Conservation (phyloP, 177 flowering plant species). For the Telopea speciosissima region DNA sequence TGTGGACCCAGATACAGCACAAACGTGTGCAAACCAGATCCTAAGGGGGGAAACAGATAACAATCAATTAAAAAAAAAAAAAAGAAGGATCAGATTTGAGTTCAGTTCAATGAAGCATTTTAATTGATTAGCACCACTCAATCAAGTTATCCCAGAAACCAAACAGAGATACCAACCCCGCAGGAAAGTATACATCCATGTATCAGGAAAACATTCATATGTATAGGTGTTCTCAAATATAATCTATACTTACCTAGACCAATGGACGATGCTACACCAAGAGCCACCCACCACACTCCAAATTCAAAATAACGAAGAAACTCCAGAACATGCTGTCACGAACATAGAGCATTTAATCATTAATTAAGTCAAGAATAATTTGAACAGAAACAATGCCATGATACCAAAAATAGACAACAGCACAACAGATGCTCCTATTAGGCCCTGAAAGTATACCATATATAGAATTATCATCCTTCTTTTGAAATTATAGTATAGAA, state of each 20-base stretch:
- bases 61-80: not conserved
- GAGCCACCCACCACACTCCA: conserved; percentile 86
- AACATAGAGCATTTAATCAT: not conserved
- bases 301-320: conserved; percentile 47
- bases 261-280: conserved; percentile 96
- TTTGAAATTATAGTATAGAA: not conserved
- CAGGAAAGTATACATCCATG: not conserved
- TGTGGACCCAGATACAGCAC: conserved; percentile 97
- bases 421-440: not conserved
- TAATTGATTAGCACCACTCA: not conserved
- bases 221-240: not conserved
- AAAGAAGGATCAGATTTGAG: not conserved
- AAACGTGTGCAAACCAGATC: conserved; percentile 98
- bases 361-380: not conserved
- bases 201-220: no score
- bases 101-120: not conserved
- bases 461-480: not conserved
- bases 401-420: not conserved
- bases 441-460: not conserved
- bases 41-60: conserved; percentile 29
- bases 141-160: not conserved
- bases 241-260: conserved; percentile 62
- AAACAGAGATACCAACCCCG: not conserved
- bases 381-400: not conserved
- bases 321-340: conserved; percentile 63